These are phyloP conservation scores for Hansenula lynferdii DNA, from an alignment of 1,139 yeast genomes.

Conservation along the genomic window DNA sequence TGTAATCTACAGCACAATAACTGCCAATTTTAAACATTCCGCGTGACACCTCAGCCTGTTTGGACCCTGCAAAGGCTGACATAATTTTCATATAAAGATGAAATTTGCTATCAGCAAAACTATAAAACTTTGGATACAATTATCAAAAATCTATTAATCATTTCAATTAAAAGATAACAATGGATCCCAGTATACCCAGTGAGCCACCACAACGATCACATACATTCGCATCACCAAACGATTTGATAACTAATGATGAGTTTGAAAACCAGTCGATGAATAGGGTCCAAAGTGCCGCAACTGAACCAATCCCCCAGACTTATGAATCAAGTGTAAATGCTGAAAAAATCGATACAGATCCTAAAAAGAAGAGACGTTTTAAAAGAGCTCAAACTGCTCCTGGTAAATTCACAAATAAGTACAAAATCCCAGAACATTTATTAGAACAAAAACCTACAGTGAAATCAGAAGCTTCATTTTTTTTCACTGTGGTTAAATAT, in stretches of 20 bases:
- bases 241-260: not conserved
- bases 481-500: constrained; percentile 15
- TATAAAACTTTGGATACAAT: not conserved
- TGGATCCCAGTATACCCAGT: not conserved
- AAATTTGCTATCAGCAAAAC: not conserved
- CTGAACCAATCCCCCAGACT: constrained; percentile 1
- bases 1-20: too few species aligned
- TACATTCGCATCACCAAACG: constrained; percentile 1
- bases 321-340: not conserved
- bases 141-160: too few species aligned
- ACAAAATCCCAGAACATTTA: constrained; percentile 10
- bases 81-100: not conserved
- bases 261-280: constrained; percentile 1
- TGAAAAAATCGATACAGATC: not conserved
- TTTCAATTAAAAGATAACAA: too few species aligned
- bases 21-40: too few species aligned
- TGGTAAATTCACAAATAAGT: constrained; percentile 1
- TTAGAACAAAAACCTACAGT: constrained; percentile 15
- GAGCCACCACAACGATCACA: not conserved
- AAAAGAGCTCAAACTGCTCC: constrained; percentile 14
- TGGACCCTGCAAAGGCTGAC: not conserved
- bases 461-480: constrained; percentile 16
- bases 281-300: constrained; percentile 2
- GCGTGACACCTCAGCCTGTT: not conserved
- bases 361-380: not conserved